Conservation (phyloP, 2,329 filamentous ascomycete genomes). For the Rhynchosporium secalis region DNA sequence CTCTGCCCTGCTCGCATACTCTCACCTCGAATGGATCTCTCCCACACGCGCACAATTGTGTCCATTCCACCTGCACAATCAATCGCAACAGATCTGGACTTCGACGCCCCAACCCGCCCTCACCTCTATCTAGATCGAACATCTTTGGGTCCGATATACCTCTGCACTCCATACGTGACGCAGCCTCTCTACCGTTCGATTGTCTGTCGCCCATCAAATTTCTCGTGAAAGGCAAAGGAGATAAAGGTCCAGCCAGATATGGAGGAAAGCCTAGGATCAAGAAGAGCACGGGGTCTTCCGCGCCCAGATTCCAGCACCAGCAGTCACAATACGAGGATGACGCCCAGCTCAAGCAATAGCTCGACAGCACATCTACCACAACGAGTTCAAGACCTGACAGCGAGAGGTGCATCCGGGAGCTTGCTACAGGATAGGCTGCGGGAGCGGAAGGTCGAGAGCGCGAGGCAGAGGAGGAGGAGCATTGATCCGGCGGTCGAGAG, state of each 20-base stretch:
- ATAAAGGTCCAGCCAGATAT: not conserved
- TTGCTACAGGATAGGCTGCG: conserved; percentile 40
- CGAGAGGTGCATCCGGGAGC: conserved; percentile 24
- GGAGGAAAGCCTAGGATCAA: conserved; percentile 25
- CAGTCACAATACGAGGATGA: conserved; percentile 32
- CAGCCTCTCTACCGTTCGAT: conserved; percentile 13
- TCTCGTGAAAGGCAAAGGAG: not conserved
- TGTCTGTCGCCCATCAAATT: not conserved
- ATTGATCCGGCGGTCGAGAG: conserved; percentile 27
- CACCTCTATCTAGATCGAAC: conserved; percentile 5
- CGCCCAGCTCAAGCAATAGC: conserved; percentile 28
- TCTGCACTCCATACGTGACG: conserved; percentile 4
- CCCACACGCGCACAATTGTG: not conserved
- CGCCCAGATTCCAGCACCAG: conserved; percentile 32
- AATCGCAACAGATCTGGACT: not conserved
- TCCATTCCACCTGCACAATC: not conserved
- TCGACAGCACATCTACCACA: conserved; percentile 23
- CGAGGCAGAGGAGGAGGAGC: conserved; percentile 32
- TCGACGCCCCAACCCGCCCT: not conserved
- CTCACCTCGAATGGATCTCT: too few species aligned
- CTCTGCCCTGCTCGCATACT: not conserved
- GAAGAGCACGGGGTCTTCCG: conserved; percentile 14
- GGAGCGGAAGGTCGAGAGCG: conserved; percentile 39
- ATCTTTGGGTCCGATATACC: conserved; percentile 8
- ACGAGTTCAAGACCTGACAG: conserved; percentile 10